A percentile compares a stretch with the other conserved stretches of the same genome.
Evolutionary conservation across 495 filamentous ascomycete genomes (phyloP).

Genomic region (Trichocladium uniseriatum): DNA sequence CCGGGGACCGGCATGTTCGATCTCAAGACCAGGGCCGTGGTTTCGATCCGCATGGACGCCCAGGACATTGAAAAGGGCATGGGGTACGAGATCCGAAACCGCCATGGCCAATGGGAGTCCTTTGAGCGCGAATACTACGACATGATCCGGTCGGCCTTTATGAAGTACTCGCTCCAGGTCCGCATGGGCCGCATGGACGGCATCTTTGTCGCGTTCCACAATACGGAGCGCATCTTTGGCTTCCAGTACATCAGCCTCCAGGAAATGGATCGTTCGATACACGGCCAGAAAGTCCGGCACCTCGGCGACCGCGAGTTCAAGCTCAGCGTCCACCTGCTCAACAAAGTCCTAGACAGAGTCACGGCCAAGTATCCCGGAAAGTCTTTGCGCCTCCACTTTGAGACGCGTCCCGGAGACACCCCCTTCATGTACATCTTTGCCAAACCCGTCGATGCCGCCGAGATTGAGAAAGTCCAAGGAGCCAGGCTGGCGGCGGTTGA

Average conservation of each 20-base stretch:
- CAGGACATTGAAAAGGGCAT: constrained; percentile 59
- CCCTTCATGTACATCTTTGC: constrained; percentile 85
- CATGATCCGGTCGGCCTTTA: constrained; percentile 88
- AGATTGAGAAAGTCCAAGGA: constrained; percentile 66
- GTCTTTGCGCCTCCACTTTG: constrained; percentile 79
- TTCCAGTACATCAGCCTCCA: constrained; percentile 84
- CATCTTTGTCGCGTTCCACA: constrained; percentile 97
- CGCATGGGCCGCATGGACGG: constrained; percentile 97
- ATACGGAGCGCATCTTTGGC: constrained; percentile 88
- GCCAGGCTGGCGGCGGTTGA: constrained; percentile 51
- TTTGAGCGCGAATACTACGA: constrained; percentile 95
- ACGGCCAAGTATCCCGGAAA: constrained; percentile 60
- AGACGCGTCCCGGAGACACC: constrained; percentile 51
- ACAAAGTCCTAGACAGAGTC: constrained; percentile 64
- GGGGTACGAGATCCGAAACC: constrained; percentile 77
- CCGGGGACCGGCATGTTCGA: constrained; percentile 96
- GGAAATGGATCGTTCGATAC: constrained; percentile 81
- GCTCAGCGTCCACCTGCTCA: constrained; percentile 65
- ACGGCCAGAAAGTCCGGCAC: constrained; percentile 54
- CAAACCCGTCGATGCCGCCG: constrained; percentile 64
- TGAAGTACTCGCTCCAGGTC: constrained; percentile 95
- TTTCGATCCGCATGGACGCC: constrained; percentile 80
- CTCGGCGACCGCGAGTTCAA: constrained; percentile 87
- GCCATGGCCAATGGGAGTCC: constrained; percentile 70
- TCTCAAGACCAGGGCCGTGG: constrained; percentile 86